Evolutionary conservation across 257 asterid species (phyloP), one percentile per base, ranked within the genome.

Genomic region (Datura wrightii): DNA sequence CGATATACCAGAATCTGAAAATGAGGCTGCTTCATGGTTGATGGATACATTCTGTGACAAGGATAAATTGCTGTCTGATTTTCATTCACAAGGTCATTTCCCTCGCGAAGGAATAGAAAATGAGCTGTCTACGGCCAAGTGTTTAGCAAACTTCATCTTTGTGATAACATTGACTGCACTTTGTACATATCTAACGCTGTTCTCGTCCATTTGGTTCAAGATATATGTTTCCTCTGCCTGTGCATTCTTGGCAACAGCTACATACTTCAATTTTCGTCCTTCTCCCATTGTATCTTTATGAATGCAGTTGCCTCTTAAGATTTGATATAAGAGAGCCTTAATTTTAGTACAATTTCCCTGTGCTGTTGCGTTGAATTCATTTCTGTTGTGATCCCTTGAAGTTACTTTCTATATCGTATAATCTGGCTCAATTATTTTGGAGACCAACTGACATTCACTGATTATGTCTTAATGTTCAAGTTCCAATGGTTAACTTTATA

Each of bases 171-270:
- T 91, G 90, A 90, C 97, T 24, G 89, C 88, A 50, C 63, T 87
- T 53, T 93, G 97, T 89, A 90, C 89, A 34, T 90, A 54, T 86
- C 88, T 95, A 52, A 91, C 94, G 87, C 66, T 94, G 63, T 93
- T 91, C 87, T 91, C 95, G 10, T 95, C 98, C 59, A 60, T 86
- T 79, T 94, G 97, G 98, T 92, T 92, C 89, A 92, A 89, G 86
- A 58, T 95, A 15, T 95, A 94, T 63, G 97, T 93, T 63, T 84
- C 92, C 67, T 89, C 89, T 72, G 97, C 89, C 60, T 93, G 91
- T 85, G 90, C 92, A 8, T 93, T 85, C 89, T 44, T 93, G 79
- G 86, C 91, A 44, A 83, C 94, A 2, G 95, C 97, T 9, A 93
- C 99, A 1, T 89, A 85, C 83, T 89, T 95, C 76, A 83, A 91